A percentile compares a stretch with the other conserved stretches of the same genome.
These are phyloP conservation scores for Alternaria angustiovoidea DNA, from an alignment of 2,329 filamentous ascomycete genomes.

Conservation along the genomic window DNA sequence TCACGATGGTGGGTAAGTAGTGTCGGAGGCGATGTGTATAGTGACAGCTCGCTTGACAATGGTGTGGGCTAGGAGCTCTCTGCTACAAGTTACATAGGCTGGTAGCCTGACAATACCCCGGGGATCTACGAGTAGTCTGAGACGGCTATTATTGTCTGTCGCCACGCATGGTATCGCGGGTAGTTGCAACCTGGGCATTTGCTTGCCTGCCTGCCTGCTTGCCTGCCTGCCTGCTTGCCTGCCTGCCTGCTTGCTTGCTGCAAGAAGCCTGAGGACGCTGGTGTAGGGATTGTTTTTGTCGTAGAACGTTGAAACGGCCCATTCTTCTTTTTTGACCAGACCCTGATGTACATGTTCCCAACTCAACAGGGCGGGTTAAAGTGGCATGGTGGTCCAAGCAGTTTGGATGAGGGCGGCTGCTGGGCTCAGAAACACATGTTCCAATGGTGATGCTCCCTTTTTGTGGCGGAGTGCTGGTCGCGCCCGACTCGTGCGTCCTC, in stretches of 20 bases:
- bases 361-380: background rate
- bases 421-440: background rate
- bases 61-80: constrained; percentile 3
- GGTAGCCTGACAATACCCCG: background rate
- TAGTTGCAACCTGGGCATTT: background rate
- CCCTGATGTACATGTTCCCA: background rate
- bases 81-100: background rate
- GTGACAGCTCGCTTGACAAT: constrained; percentile 4
- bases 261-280: background rate
- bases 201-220: background rate
- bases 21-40: background rate
- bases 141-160: constrained; percentile 8
- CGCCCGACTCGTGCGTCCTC: constrained; percentile 12
- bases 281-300: background rate
- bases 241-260: background rate
- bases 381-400: background rate
- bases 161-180: background rate
- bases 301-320: constrained; percentile 2
- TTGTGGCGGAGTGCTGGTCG: constrained; percentile 5
- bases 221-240: too few species aligned
- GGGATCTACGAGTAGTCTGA: constrained; percentile 6
- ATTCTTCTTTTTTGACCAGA: background rate
- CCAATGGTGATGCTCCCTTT: background rate
- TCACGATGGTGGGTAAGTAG: background rate
- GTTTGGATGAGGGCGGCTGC: background rate